Percentiles rank a stretch among this genome's conserved stretches.
Evolutionary conservation across 2,329 filamentous ascomycete species (phyloP).

Genomic region (Escovopsis sp.): DNA sequence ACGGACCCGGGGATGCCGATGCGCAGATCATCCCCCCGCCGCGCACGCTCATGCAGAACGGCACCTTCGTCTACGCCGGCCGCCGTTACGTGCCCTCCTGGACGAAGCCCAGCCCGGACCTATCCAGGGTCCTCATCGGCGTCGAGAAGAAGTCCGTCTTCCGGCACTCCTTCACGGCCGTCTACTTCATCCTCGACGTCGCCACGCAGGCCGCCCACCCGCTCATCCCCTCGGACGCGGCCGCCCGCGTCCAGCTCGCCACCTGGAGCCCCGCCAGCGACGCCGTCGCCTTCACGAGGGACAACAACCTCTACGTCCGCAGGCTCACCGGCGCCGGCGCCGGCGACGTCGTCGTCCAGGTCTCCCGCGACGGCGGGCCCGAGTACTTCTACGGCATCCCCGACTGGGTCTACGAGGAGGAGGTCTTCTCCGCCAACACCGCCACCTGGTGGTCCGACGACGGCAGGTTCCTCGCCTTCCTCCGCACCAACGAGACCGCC

Average conservation of each 20-base stretch:
- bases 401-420: constrained; percentile 86
- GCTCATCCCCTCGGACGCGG: constrained; percentile 53
- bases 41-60: constrained; percentile 61
- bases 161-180: constrained; percentile 75
- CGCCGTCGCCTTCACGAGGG: constrained; percentile 72
- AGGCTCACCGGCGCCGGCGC: constrained; percentile 35
- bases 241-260: constrained; percentile 64
- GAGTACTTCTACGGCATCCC: constrained; percentile 92
- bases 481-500: constrained; percentile 83
- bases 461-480: constrained; percentile 77
- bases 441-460: constrained; percentile 94
- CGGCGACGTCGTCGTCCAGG: constrained; percentile 50
- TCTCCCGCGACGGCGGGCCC: constrained; percentile 75
- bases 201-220: constrained; percentile 62
- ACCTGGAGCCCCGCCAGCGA: constrained; percentile 81
- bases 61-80: constrained; percentile 45
- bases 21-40: constrained; percentile 27
- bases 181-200: constrained; percentile 90
- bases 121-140: constrained; percentile 74
- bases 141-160: constrained; percentile 64
- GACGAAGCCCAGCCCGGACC: constrained; percentile 64
- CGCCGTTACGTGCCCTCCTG: constrained; percentile 40
- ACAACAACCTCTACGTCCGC: constrained; percentile 83
- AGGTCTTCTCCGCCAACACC: constrained; percentile 53
- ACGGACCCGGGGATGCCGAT: constrained; percentile 10